A percentile compares a stretch with the other conserved stretches of the same genome.
Conservation (phyloP, 140 eudicot species). For the Flaveria floridana region DNA sequence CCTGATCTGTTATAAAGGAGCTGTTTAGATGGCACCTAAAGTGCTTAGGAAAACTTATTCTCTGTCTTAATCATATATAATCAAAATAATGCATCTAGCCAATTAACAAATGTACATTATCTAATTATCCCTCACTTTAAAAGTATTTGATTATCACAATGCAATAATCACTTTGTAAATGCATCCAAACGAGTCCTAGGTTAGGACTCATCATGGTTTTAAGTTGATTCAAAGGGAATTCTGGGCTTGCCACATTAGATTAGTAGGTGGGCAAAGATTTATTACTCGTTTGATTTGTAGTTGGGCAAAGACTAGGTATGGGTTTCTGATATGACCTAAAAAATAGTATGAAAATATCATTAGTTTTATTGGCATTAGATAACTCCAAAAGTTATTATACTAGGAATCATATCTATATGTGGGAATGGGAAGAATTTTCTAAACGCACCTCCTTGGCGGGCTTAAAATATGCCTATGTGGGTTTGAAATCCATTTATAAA, state of each 20-base stretch:
- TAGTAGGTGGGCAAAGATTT: no score
- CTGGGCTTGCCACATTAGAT: neutral
- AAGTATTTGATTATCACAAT: neutral
- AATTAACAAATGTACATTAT: neutral
- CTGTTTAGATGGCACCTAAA: neutral
- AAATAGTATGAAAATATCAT: neutral
- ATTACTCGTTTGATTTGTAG: neutral
- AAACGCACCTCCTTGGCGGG: conserved; percentile 8
- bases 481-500: no score
- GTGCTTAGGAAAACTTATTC: neutral
- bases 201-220: neutral
- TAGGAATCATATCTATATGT: neutral
- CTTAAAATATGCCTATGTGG: no score
- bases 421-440: neutral
- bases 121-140: neutral
- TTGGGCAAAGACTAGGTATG: neutral
- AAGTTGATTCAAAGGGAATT: neutral
- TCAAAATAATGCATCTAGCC: neutral
- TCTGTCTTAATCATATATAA: no score
- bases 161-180: neutral
- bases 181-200: neutral
- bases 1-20: no score
- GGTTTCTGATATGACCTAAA: neutral
- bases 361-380: no score
- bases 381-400: neutral